Evolutionary conservation across 1,284 basidiomycete species (phyloP).

Genomic region (Leccinum proliferum): DNA sequence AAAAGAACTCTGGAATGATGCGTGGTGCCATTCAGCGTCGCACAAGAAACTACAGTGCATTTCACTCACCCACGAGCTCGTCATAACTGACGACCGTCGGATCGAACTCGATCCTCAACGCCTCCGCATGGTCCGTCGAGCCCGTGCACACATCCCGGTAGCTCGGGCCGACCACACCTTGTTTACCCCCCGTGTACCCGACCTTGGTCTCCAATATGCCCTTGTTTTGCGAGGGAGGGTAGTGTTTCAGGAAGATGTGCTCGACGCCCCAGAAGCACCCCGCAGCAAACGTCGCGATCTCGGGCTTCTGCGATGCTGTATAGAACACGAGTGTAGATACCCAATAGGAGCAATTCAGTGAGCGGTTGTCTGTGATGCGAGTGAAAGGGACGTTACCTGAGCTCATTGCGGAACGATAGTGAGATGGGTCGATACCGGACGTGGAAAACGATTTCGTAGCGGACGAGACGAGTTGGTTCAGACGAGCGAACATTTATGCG

Average conservation of each 20-base stretch:
- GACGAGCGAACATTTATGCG: conserved; percentile 16
- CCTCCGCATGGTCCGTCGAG: conserved; percentile 86
- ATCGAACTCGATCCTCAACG: conserved; percentile 83
- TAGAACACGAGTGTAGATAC: neutral
- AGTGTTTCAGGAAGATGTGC: conserved; percentile 83
- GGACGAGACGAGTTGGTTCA: conserved; percentile 23
- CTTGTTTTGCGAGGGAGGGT: conserved; percentile 59
- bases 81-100: conserved; percentile 72
- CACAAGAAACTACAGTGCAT: too few relatives aligned
- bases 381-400: conserved; percentile 16
- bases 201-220: conserved; percentile 69
- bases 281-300: conserved; percentile 73
- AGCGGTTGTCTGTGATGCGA: neutral
- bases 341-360: neutral
- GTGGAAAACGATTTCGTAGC: conserved; percentile 13
- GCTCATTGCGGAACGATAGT: conserved; percentile 26
- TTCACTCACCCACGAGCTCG: conserved; percentile 68
- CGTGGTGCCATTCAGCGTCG: too few relatives aligned
- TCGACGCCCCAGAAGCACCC: conserved; percentile 88
- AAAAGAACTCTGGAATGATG: conserved; percentile 73
- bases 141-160: conserved; percentile 83
- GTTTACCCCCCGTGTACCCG: conserved; percentile 79
- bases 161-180: conserved; percentile 46
- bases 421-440: conserved; percentile 18
- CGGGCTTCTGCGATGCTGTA: conserved; percentile 29